Evolutionary conservation across 768 basidiomycete genomes (phyloP).

Genomic region (Panaeolus cyanescens): DNA sequence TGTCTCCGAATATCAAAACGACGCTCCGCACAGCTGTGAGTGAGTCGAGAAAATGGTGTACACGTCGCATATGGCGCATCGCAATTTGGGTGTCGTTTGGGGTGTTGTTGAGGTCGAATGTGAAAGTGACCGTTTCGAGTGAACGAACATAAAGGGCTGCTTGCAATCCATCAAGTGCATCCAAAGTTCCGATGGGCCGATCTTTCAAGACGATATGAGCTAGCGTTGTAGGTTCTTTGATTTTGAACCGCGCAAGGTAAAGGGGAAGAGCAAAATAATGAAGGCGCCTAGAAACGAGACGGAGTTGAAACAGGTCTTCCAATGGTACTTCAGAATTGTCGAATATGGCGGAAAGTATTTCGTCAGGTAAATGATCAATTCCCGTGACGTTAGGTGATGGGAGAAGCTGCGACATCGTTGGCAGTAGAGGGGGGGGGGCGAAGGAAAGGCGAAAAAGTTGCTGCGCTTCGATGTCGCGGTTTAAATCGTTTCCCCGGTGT

Average conservation of each 20-base stretch:
- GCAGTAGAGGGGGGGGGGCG: not conserved
- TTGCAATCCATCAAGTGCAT: constrained; percentile 16
- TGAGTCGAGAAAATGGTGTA: constrained; percentile 11
- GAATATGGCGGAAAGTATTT: constrained; percentile 21
- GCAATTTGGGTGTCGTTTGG: constrained; percentile 14
- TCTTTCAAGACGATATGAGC: constrained; percentile 14
- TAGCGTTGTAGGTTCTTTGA: constrained; percentile 13
- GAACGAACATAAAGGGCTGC: constrained; percentile 16
- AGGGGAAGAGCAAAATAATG: constrained; percentile 19
- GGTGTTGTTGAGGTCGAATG: constrained; percentile 14
- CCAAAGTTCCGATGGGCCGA: constrained; percentile 9
- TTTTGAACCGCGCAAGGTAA: constrained; percentile 16
- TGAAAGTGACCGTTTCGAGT: constrained; percentile 16
- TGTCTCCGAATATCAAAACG: constrained; percentile 15
- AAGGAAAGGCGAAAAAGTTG: not conserved
- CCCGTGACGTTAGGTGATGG: constrained; percentile 1
- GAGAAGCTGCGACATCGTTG: not conserved
- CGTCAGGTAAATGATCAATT: constrained; percentile 20
- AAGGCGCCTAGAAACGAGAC: constrained; percentile 16
- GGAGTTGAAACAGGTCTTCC: constrained; percentile 13
- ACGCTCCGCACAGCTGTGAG: constrained; percentile 14
- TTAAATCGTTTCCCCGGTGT: not conserved
- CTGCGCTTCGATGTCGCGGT: not conserved
- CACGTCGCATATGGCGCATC: constrained; percentile 13
- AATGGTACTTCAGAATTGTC: constrained; percentile 13